Conservation (phyloP, 208 protist genomes). For the Trypanosoma grayi region DNA sequence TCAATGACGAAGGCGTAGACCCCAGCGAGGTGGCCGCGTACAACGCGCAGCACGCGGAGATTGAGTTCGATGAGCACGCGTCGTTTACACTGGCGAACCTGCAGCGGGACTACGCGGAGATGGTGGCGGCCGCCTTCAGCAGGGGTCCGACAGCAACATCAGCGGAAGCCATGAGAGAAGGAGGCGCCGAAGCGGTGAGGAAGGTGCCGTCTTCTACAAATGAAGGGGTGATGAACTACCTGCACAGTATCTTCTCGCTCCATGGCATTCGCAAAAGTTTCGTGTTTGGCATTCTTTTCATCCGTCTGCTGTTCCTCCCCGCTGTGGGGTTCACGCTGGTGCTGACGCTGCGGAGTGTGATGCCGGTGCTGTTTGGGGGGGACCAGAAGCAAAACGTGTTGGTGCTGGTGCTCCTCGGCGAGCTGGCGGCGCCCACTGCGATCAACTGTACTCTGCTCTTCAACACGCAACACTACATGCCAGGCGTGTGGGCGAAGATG, state of each 20-base stretch:
- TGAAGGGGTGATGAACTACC: neutral
- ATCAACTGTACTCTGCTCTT: constrained; percentile 79
- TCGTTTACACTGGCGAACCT: constrained; percentile 32
- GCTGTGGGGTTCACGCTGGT: constrained; percentile 47
- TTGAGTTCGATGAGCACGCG: constrained; percentile 38
- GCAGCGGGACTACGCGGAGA: constrained; percentile 13
- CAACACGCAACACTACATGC: constrained; percentile 60
- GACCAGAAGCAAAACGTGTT: constrained; percentile 47
- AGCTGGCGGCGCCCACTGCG: constrained; percentile 68
- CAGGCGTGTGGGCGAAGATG: constrained; percentile 68
- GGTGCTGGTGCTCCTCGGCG: constrained; percentile 65
- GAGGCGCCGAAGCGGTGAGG: no score
- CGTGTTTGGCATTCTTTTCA: constrained; percentile 55
- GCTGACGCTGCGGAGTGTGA: constrained; percentile 28
- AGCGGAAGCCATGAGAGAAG: constrained; percentile 1
- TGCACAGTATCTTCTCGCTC: constrained; percentile 32
- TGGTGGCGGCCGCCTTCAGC: neutral
- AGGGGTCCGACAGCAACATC: neutral
- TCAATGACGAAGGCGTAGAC: constrained; percentile 21
- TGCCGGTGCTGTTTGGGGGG: constrained; percentile 62
- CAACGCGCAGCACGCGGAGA: constrained; percentile 29
- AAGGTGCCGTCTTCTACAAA: no score
- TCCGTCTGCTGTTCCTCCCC: constrained; percentile 62
- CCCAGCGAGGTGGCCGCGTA: constrained; percentile 32
- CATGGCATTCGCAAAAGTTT: constrained; percentile 41